phyloP scores from a whole-genome alignment of 768 basidiomycete genomes.

The Russula dissimulans region DNA sequence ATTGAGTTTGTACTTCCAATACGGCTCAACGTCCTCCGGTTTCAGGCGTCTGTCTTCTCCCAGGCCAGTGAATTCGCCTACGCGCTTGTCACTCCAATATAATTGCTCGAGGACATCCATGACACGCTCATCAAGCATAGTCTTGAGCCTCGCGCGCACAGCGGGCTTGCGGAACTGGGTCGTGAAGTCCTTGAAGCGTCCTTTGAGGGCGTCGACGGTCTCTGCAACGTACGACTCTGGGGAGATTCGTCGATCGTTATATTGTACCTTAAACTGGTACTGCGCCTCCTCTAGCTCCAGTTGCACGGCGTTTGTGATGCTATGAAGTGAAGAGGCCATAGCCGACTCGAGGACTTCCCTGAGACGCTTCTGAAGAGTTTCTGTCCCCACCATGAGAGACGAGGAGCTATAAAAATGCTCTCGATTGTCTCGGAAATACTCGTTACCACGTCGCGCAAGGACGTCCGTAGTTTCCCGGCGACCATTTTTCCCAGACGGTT shows the following conservation, averaged over 20 bases:
- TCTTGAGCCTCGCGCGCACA: constrained; percentile 81
- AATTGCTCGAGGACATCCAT: constrained; percentile 96
- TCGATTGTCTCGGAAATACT: constrained; percentile 56
- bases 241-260: constrained; percentile 90
- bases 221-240: constrained; percentile 98
- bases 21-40: constrained; percentile 71
- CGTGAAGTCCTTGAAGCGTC: constrained; percentile 78
- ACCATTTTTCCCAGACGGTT: constrained; percentile 51
- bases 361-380: constrained; percentile 77
- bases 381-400: constrained; percentile 83
- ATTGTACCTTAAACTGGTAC: constrained; percentile 99
- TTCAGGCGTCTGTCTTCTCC: constrained; percentile 62
- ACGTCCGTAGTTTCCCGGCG: constrained; percentile 41
- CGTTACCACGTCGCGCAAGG: constrained; percentile 49
- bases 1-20: constrained; percentile 95
- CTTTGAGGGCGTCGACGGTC: constrained; percentile 88
- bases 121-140: constrained; percentile 90
- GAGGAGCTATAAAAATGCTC: constrained; percentile 53
- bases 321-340: constrained; percentile 92
- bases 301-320: constrained; percentile 95
- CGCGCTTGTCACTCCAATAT: constrained; percentile 91
- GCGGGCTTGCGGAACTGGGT: constrained; percentile 81
- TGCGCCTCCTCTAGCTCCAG: constrained; percentile 94
- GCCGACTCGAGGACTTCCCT: constrained; percentile 98
- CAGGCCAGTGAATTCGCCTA: constrained; percentile 62